phyloP scores from a whole-genome alignment of 2,329 filamentous ascomycete genomes.

The Apiospora rasikravindrae region DNA sequence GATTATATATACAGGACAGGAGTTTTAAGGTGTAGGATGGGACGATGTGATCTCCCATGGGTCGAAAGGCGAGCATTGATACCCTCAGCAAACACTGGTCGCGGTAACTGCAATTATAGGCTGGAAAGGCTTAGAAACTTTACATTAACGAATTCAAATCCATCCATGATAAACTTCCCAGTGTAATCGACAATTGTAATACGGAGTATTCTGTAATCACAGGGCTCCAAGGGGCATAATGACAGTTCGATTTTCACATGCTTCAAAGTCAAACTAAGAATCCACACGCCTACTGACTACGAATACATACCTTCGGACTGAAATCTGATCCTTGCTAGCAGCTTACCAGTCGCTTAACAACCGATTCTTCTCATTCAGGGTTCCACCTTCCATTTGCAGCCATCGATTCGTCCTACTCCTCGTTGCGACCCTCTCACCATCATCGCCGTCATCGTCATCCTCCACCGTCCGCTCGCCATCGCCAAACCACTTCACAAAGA shows the following conservation, averaged over 20 bases:
- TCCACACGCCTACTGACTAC: not conserved
- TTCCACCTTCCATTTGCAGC: slow-evolving; percentile 4
- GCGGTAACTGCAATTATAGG: slow-evolving; percentile 12
- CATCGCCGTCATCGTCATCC: slow-evolving; percentile 28
- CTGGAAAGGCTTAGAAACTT: not conserved
- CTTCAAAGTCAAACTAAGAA: not conserved
- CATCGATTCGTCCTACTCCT: not conserved
- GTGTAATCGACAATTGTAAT: not conserved
- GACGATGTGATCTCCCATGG: not conserved
- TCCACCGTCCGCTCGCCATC: slow-evolving; percentile 75
- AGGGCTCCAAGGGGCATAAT: not conserved
- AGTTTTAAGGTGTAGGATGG: not conserved
- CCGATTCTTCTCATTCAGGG: slow-evolving; percentile 30
- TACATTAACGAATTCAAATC: slow-evolving; percentile 11
- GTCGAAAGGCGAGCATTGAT: slow-evolving; percentile 4
- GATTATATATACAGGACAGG: slow-evolving; percentile 12
- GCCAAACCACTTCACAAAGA: slow-evolving; percentile 74
- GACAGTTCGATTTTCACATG: not conserved
- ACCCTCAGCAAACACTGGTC: slow-evolving; percentile 15
- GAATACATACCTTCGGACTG: not conserved
- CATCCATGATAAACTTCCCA: slow-evolving; percentile 3
- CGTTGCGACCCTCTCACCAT: not conserved
- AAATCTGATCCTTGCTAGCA: not conserved
- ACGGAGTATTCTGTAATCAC: too few species aligned
- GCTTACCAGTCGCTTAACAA: slow-evolving; percentile 36